Evolutionary conservation across 352 stramenopile genomes (phyloP).

Genomic region (Pythium rishiriense): DNA sequence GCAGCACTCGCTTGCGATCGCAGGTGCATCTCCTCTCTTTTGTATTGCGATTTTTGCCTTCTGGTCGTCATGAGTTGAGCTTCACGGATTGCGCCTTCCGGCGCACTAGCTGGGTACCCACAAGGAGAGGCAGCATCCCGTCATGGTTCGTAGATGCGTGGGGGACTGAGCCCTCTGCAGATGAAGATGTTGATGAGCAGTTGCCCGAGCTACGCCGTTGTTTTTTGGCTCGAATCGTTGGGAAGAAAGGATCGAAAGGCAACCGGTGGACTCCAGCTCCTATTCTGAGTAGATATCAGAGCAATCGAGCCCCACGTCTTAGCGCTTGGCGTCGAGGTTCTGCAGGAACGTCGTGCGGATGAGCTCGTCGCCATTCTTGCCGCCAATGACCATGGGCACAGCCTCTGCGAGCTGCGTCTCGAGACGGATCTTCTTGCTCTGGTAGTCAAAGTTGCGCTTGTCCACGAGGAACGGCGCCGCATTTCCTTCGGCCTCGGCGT

Average conservation of each 20-base stretch:
- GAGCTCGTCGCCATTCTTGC: constrained; percentile 81
- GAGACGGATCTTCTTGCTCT: constrained; percentile 68
- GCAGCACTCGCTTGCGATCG: background rate
- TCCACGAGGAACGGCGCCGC: constrained; percentile 60
- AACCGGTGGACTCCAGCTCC: no score
- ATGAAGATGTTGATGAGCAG: no score
- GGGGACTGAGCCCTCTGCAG: no score
- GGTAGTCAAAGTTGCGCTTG: constrained; percentile 80
- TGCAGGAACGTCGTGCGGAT: constrained; percentile 66
- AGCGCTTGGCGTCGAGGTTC: constrained; percentile 35
- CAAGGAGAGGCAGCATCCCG: no score
- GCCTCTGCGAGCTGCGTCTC: constrained; percentile 54
- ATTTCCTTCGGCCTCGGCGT: constrained; percentile 62
- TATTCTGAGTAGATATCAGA: no score
- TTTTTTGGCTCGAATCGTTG: no score
- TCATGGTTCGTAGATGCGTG: no score
- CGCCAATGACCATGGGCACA: constrained; percentile 78
- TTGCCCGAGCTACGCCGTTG: no score
- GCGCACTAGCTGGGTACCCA: no score
- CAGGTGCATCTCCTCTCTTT: background rate
- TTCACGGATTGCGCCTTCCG: background rate
- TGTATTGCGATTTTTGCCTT: background rate
- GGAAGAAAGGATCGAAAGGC: no score
- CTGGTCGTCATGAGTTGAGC: background rate
- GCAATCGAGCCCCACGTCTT: no score